Evolutionary conservation across 306 rosid genomes (phyloP).

Genomic region (Comarum palustre): DNA sequence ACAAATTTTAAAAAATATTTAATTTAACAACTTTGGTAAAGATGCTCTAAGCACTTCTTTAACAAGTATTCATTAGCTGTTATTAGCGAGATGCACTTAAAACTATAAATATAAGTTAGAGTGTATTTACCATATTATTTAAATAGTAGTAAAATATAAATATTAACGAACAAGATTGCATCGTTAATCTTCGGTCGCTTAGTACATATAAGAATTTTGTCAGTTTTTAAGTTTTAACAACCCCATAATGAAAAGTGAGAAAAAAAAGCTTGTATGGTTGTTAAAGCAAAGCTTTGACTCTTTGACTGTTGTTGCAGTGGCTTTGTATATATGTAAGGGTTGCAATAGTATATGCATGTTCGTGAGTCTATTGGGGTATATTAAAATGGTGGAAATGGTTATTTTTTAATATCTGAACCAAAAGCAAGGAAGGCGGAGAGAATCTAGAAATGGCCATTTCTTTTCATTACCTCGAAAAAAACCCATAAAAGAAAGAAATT

Average conservation of each 20-base stretch:
- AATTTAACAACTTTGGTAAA: no score
- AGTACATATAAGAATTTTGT: no score
- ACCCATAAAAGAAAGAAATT: constrained; percentile 33
- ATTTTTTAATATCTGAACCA: constrained; percentile 33
- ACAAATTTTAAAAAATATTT: no score
- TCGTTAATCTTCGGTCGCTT: no score
- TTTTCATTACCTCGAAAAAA: constrained; percentile 36
- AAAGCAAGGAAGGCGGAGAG: constrained; percentile 61
- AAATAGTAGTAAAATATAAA: no score
- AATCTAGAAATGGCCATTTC: constrained; percentile 70
- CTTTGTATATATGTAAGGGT: not conserved
- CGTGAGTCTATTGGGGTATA: not conserved
- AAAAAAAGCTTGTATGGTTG: not conserved
- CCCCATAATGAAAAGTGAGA: not conserved
- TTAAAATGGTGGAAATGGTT: not conserved
- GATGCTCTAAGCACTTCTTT: no score
- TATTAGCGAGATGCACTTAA: no score
- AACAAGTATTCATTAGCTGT: no score
- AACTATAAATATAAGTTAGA: no score
- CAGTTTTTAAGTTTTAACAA: constrained; percentile 6
- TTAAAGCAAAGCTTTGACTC: no score
- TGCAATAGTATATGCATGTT: not conserved
- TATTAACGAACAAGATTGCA: no score
- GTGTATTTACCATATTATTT: no score
- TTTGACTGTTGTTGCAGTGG: constrained; percentile 35